Evolutionary conservation across 1,139 yeast genomes (phyloP).

Genomic region (Suhomyces atakaporum): DNA sequence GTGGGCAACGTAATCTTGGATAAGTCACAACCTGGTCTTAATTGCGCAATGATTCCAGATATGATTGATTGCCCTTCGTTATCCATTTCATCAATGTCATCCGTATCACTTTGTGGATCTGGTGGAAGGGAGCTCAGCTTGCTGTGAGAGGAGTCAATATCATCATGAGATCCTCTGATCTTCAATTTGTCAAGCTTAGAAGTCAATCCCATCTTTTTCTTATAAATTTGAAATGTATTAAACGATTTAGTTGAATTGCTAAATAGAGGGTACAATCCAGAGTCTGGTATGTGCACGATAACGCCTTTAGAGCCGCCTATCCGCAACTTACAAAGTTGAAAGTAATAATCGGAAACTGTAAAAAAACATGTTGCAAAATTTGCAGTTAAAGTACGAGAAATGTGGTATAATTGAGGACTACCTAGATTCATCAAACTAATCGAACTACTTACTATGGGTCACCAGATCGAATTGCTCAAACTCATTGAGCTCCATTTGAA

Average conservation of each 20-base stretch:
- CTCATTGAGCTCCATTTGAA: constrained; percentile 6
- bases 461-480: constrained; percentile 1
- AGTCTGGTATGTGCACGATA: constrained; percentile 3
- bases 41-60: constrained; percentile 82
- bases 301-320: constrained; percentile 3
- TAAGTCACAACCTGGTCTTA: constrained; percentile 90
- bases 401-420: background rate
- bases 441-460: background rate
- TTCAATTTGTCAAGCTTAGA: constrained; percentile 38
- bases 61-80: constrained; percentile 85
- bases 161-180: constrained; percentile 19
- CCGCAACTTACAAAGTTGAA: background rate
- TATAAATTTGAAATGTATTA: background rate
- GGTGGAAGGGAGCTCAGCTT: constrained; percentile 3
- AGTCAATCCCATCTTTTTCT: constrained; percentile 35
- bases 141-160: constrained; percentile 10
- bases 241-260: background rate
- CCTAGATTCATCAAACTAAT: background rate
- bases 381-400: background rate
- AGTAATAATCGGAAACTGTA: background rate
- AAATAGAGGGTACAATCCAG: background rate
- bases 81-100: constrained; percentile 89
- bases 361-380: constrained; percentile 1
- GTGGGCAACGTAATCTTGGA: constrained; percentile 92
- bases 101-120: constrained; percentile 27